Conservation (phyloP, 352 stramenopile genomes). For the Phytopythium kandeliae region DNA sequence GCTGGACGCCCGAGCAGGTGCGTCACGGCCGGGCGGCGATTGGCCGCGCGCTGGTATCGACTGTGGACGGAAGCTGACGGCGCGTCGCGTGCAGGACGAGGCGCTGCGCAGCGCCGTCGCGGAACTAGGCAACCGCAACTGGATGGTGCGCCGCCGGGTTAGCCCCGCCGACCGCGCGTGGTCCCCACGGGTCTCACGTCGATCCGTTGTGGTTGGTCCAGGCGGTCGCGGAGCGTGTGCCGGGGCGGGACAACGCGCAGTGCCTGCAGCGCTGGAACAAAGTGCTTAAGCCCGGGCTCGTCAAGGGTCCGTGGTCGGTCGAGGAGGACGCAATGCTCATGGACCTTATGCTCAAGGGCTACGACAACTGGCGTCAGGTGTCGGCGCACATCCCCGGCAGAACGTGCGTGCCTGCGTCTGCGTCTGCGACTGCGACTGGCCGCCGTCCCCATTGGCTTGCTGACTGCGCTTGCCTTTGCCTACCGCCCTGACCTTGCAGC, state of each 20-base stretch:
- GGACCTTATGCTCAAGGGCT: constrained; percentile 80
- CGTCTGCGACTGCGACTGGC: not conserved
- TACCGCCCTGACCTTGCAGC: constrained; percentile 22
- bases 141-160: constrained; percentile 50
- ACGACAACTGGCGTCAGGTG: constrained; percentile 67
- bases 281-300: constrained; percentile 88
- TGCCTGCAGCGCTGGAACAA: constrained; percentile 86
- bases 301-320: constrained; percentile 90
- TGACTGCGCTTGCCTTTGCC: not conserved
- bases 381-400: constrained; percentile 61
- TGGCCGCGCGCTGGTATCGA: no score
- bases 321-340: constrained; percentile 88
- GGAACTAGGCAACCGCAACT: constrained; percentile 81
- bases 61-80: not conserved
- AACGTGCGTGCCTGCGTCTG: constrained; percentile 28
- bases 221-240: constrained; percentile 59
- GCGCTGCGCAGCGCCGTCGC: constrained; percentile 71
- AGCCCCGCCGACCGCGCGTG: no score
- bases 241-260: constrained; percentile 68
- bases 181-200: no score
- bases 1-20: constrained; percentile 75
- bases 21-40: no score
- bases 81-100: constrained; percentile 38
- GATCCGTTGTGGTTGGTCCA: no score
- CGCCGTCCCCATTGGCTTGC: no score